Evolutionary conservation across 2,329 filamentous ascomycete genomes (phyloP).

Genomic region (Byssochlamys sp.): DNA sequence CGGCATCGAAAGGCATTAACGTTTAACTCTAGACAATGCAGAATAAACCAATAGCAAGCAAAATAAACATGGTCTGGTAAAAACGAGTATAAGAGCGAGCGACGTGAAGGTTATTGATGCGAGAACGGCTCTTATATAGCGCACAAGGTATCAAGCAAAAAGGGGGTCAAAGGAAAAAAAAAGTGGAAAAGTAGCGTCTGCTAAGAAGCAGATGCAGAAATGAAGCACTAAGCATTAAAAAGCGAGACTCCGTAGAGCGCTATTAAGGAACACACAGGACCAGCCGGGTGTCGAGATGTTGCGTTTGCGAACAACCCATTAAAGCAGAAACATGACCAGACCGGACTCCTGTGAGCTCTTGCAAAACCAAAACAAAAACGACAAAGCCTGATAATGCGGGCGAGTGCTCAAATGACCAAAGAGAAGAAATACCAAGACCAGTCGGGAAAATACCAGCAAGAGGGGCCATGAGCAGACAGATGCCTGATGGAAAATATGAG

Average conservation of each 20-base stretch:
- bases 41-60: slow-evolving; percentile 5
- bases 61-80: slow-evolving; percentile 7
- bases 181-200: slow-evolving; percentile 2
- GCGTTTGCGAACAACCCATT: slow-evolving; percentile 24
- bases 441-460: slow-evolving; percentile 22
- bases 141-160: slow-evolving; percentile 24
- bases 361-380: slow-evolving; percentile 16
- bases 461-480: slow-evolving; percentile 21
- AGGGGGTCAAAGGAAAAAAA: slow-evolving; percentile 12
- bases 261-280: slow-evolving; percentile 36
- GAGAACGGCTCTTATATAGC: slow-evolving; percentile 11
- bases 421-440: slow-evolving; percentile 16
- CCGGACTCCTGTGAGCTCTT: slow-evolving; percentile 36
- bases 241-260: slow-evolving; percentile 24
- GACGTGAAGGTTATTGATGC: slow-evolving; percentile 1
- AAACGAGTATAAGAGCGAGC: slow-evolving; percentile 6
- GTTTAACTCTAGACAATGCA: slow-evolving; percentile 4
- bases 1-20: background rate
- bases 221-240: slow-evolving; percentile 22
- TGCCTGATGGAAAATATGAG: slow-evolving; percentile 4
- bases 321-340: slow-evolving; percentile 33
- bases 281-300: slow-evolving; percentile 37
- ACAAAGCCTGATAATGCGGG: slow-evolving; percentile 16
- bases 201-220: slow-evolving; percentile 21
- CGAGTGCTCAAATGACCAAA: slow-evolving; percentile 24